These are phyloP conservation scores for Polychaeton citri DNA, from an alignment of 2,329 filamentous ascomycete genomes.

Conservation along the genomic window DNA sequence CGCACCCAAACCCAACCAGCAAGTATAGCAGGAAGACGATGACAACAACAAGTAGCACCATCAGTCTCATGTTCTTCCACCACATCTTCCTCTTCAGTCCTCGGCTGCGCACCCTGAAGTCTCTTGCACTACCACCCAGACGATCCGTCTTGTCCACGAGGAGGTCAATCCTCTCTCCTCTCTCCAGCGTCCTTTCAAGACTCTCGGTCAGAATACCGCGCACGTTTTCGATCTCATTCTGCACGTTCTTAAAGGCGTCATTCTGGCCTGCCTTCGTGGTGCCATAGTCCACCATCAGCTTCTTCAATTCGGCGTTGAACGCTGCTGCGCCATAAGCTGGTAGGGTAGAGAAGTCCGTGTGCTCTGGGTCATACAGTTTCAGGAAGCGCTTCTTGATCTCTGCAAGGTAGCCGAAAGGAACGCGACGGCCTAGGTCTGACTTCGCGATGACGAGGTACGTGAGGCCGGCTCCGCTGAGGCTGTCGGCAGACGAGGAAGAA, in stretches of 20 bases:
- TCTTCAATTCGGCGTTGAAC: constrained; percentile 70
- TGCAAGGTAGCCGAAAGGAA: constrained; percentile 84
- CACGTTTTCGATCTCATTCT: constrained; percentile 84
- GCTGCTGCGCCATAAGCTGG: constrained; percentile 81
- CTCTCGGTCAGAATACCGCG: constrained; percentile 89
- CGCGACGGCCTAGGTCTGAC: constrained; percentile 65
- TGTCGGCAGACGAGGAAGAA: constrained; percentile 13
- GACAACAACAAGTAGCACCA: constrained; percentile 64
- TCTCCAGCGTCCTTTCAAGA: constrained; percentile 76
- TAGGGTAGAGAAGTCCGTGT: constrained; percentile 60
- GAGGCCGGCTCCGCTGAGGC: constrained; percentile 51
- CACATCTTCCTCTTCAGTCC: constrained; percentile 90
- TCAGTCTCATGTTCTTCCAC: constrained; percentile 98
- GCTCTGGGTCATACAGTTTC: constrained; percentile 48
- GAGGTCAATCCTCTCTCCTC: constrained; percentile 84
- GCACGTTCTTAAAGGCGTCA: constrained; percentile 72
- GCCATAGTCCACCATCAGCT: constrained; percentile 72
- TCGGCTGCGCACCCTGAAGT: constrained; percentile 78
- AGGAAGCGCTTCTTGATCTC: constrained; percentile 86
- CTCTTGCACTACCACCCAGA: constrained; percentile 72
- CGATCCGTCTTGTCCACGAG: constrained; percentile 94
- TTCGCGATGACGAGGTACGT: constrained; percentile 87
- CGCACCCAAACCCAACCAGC: constrained; percentile 60
- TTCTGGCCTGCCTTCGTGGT: constrained; percentile 60
- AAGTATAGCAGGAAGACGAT: constrained; percentile 59